phyloP scores from a whole-genome alignment of 345 rosid genomes.

The Melaleuca alternifolia region DNA sequence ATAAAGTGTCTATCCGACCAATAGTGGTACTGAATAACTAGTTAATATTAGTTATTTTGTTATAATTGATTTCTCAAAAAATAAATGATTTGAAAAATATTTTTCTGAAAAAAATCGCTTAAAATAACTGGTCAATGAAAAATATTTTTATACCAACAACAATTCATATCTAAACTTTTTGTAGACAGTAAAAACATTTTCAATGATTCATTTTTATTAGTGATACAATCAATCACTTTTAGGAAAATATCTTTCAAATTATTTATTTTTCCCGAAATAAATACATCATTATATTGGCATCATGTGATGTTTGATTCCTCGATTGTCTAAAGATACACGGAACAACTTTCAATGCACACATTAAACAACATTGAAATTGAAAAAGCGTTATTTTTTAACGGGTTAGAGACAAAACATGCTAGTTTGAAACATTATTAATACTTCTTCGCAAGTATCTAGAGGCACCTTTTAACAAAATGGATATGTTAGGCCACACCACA shows the following conservation, averaged over 20 bases:
- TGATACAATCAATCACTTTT: too few species aligned
- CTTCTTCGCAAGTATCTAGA: background rate
- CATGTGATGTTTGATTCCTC: background rate
- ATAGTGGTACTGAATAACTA: too few species aligned
- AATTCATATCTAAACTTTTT: too few species aligned
- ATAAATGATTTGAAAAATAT: too few species aligned
- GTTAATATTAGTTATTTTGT: too few species aligned
- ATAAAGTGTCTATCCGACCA: background rate
- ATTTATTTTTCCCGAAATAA: too few species aligned
- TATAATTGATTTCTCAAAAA: too few species aligned
- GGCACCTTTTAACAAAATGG: background rate
- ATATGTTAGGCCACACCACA: background rate
- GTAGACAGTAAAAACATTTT: too few species aligned
- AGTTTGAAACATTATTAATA: background rate
- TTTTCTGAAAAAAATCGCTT: too few species aligned
- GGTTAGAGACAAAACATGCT: fast-evolving
- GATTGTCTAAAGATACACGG: fast-evolving
- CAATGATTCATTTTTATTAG: too few species aligned
- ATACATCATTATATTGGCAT: fast-evolving
- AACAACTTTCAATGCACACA: background rate
- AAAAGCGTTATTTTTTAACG: background rate
- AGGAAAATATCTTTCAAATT: background rate
- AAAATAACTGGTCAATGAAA: too few species aligned
- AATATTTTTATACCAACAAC: too few species aligned
- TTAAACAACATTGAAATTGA: background rate